These are phyloP conservation scores for Pelargonium myrrhifolium DNA, from an alignment of 441 rosid species.

Conservation along the genomic window DNA sequence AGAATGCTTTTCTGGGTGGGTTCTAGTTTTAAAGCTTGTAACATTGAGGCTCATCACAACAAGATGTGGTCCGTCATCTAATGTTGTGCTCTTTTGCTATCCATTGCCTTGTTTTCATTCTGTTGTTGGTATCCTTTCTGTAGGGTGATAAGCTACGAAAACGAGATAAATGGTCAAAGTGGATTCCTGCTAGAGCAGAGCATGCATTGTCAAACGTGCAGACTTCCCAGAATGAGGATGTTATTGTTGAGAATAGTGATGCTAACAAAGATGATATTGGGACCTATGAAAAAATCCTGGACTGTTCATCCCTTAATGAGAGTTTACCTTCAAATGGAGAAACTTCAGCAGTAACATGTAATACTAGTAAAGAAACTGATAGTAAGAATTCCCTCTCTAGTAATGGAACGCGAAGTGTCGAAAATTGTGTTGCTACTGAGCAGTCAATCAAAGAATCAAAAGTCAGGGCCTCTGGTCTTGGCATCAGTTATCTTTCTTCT, in stretches of 20 bases:
- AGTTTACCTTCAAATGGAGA: slow-evolving; percentile 17
- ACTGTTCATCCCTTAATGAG: slow-evolving; percentile 13
- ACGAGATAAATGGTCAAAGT: slow-evolving; percentile 68
- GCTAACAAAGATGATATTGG: slow-evolving; percentile 23
- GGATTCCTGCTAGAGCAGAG: slow-evolving; percentile 41
- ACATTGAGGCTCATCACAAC: slow-evolving; percentile 10
- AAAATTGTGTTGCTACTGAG: slow-evolving; percentile 9
- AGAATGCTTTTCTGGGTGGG: not conserved
- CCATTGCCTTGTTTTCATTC: slow-evolving; percentile 16
- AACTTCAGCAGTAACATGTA: slow-evolving; percentile 25
- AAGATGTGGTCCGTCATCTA: not conserved
- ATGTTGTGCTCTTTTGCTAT: slow-evolving; percentile 8
- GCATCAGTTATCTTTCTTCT: slow-evolving; percentile 16
- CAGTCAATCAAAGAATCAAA: slow-evolving; percentile 17
- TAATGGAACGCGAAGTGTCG: slow-evolving; percentile 20
- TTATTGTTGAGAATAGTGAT: slow-evolving; percentile 20
- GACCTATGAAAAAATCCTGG: slow-evolving; percentile 24
- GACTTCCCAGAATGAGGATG: slow-evolving; percentile 31
- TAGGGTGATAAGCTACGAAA: slow-evolving; percentile 72
- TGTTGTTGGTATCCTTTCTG: slow-evolving; percentile 19
- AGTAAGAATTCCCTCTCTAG: slow-evolving; percentile 14
- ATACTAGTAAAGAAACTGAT: slow-evolving; percentile 16
- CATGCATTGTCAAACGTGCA: slow-evolving; percentile 26
- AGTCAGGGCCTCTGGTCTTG: slow-evolving; percentile 23
- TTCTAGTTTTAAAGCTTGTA: no score